Base-by-base conservation (phyloP, 768 basidiomycete genomes). In the Auriscalpium microsporum region DNA sequence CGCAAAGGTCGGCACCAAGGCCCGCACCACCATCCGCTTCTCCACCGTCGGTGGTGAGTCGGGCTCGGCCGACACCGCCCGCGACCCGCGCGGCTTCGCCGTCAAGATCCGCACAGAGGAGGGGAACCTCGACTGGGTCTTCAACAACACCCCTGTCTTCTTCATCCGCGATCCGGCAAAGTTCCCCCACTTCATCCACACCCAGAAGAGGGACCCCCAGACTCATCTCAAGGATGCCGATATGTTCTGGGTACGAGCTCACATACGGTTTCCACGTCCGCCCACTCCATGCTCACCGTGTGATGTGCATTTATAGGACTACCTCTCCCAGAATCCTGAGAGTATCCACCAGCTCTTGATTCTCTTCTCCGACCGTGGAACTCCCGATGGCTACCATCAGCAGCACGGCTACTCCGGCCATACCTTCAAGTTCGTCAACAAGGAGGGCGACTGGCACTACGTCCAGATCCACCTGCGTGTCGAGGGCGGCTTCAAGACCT, bases 111-210 rank as follows among this genome's bases (percentile, higher is more conserved):
- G 82, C 69, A 93, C 95, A 0, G 83, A 90, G 3, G 81, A 96
- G 69, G 95, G 95, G 17, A 94, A 90, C 76, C 82, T 83, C 71
- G 94, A 96, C 68, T 88, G 88, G 79, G 94, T 94, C 64, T 81
- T 86, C 82, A 90, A 92, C 74, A 92, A 93, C 75, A 91, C 89
- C 13, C 91, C 94, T 48, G 79, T 94, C 61, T 93, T 94, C 82
- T 87, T 91, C 76, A 82, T 96, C 69, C 81, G 85, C 62, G 84
- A 94, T 68, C 82, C 88, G 13, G 79, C 86, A 71, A 86, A 92
- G 71, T 96, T 95, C 79, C 85, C 90, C 46, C 90, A 96, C 74
- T 86, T 96, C 71, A 90, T 95, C 63, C 94, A 97, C 75, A 91
- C 91, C 33, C 88, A 90, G 68, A 94, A 94, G 76, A 82, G 87